These are phyloP conservation scores for Erythrobasidium yunnanense DNA, from an alignment of 768 basidiomycete genomes.

Conservation along the genomic window DNA sequence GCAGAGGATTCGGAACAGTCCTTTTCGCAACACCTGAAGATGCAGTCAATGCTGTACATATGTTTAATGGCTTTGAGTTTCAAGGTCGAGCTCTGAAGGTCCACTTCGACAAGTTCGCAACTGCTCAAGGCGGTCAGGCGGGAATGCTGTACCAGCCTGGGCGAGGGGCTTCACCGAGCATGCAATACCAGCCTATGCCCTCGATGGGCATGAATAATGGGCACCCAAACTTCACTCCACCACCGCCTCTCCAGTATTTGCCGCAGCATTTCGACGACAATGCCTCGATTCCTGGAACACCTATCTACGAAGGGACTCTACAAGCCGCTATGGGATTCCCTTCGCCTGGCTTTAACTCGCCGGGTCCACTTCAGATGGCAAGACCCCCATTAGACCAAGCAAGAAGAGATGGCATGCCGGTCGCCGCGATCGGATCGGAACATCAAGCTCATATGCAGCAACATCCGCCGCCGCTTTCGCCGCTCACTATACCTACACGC, in stretches of 20 bases:
- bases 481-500: constrained; percentile 10
- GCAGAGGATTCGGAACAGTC: constrained; percentile 85
- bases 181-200: too few relatives aligned
- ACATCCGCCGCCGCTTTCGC: neutral
- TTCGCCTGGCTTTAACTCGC: constrained; percentile 17
- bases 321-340: constrained; percentile 8
- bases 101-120: constrained; percentile 67
- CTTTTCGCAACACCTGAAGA: constrained; percentile 72
- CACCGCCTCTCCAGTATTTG: neutral
- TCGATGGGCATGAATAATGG: too few relatives aligned
- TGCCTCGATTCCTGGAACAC: neutral
- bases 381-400: constrained; percentile 10
- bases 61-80: constrained; percentile 90
- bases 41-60: constrained; percentile 67
- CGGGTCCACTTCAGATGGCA: neutral
- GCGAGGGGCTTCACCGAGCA: too few relatives aligned
- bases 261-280: neutral
- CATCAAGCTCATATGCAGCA: neutral
- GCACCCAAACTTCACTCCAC: too few relatives aligned
- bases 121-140: constrained; percentile 4
- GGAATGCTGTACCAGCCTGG: constrained; percentile 4
- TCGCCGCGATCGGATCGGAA: constrained; percentile 20
- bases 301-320: constrained; percentile 7
- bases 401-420: constrained; percentile 3
- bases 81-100: constrained; percentile 80